Conservation (phyloP, 306 rosid species). For the Mimosa pudica region DNA sequence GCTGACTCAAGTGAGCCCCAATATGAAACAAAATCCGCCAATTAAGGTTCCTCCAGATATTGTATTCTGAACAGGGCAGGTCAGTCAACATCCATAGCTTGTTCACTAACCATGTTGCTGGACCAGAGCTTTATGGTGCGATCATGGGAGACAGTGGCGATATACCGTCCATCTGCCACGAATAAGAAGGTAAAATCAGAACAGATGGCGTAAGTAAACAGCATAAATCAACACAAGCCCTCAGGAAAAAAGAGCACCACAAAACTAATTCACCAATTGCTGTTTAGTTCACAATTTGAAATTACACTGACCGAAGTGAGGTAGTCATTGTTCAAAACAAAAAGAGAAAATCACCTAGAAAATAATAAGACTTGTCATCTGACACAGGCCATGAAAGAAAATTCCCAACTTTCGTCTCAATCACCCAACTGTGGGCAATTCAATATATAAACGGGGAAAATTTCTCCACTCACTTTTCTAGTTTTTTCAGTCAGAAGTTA, state of each 20-base stretch:
- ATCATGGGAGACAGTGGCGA: conserved; percentile 82
- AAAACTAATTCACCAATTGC: conserved; percentile 19
- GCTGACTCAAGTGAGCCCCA: neutral
- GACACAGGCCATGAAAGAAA: neutral
- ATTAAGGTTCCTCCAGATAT: conserved; percentile 28
- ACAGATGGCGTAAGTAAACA: neutral
- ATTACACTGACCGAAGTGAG: no score
- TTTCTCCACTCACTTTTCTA: neutral
- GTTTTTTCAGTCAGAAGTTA: neutral
- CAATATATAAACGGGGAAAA: neutral
- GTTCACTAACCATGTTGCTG: conserved; percentile 45
- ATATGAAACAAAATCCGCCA: conserved; percentile 14
- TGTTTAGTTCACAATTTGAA: neutral
- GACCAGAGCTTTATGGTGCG: conserved; percentile 91
- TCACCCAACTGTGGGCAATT: neutral
- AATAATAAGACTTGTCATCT: neutral
- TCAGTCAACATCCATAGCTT: conserved; percentile 66
- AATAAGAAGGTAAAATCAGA: conserved; percentile 35
- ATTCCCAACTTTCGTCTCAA: neutral
- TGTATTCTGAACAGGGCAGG: conserved; percentile 9
- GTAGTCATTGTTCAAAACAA: no score
- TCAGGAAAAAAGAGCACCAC: neutral
- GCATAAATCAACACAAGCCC: conserved; percentile 10
- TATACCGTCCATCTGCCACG: conserved; percentile 69
- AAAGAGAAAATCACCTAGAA: neutral